These are phyloP conservation scores for Talaromyces atroroseus DNA, from an alignment of 2,329 filamentous ascomycete species.

Conservation along the genomic window DNA sequence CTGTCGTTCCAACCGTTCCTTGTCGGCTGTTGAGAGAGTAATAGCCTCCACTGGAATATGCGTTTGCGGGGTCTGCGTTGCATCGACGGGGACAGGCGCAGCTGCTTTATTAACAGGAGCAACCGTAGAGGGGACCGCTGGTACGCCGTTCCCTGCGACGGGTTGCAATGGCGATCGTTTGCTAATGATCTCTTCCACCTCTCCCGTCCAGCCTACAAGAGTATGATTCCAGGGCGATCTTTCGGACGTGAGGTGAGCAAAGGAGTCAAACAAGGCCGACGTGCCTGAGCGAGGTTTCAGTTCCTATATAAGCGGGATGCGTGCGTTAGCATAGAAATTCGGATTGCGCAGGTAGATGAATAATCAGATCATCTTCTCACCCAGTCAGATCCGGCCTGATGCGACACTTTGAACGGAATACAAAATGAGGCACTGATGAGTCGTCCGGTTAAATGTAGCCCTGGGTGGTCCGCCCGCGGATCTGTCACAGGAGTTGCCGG, in stretches of 20 bases:
- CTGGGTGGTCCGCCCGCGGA: conserved; percentile 51
- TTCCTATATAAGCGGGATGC: conserved; percentile 47
- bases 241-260: conserved; percentile 79
- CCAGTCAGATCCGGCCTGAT: conserved; percentile 52
- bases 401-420: conserved; percentile 56
- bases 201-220: conserved; percentile 90
- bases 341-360: background rate
- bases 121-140: conserved; percentile 20
- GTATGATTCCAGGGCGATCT: conserved; percentile 85
- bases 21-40: conserved; percentile 64
- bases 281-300: conserved; percentile 74
- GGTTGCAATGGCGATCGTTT: conserved; percentile 27
- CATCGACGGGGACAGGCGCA: conserved; percentile 70
- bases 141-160: conserved; percentile 20
- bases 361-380: conserved; percentile 29
- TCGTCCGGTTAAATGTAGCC: conserved; percentile 54
- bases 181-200: conserved; percentile 55
- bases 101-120: conserved; percentile 65
- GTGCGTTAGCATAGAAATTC: background rate
- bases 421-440: conserved; percentile 61
- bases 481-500: conserved; percentile 45
- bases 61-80: conserved; percentile 50
- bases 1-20: conserved; percentile 66
- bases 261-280: conserved; percentile 87
- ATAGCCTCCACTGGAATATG: conserved; percentile 62